Conservation (phyloP, 495 filamentous ascomycete species). For the Podospora pseudopauciseta region DNA sequence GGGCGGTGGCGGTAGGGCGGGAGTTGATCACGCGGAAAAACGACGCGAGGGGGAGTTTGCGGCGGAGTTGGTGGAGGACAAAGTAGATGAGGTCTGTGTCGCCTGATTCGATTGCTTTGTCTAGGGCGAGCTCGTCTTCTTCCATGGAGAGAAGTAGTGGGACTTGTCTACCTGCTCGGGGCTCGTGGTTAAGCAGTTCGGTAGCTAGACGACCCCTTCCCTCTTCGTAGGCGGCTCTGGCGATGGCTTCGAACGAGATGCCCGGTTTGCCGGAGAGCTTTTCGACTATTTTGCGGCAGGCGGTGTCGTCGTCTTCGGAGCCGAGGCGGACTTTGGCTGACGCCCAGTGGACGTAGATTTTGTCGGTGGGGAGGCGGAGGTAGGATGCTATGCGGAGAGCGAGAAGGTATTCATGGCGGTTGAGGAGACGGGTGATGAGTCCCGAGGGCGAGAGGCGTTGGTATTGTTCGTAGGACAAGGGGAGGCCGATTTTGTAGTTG, state of each 20-base stretch:
- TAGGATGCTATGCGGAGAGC: constrained; percentile 88
- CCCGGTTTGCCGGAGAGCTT: constrained; percentile 82
- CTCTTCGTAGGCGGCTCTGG: constrained; percentile 92
- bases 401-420: constrained; percentile 84
- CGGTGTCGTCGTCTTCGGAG: constrained; percentile 78
- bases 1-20: constrained; percentile 79
- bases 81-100: constrained; percentile 89
- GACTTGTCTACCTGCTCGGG: constrained; percentile 89
- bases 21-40: constrained; percentile 92
- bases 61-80: constrained; percentile 83
- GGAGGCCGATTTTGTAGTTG: constrained; percentile 85
- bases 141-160: constrained; percentile 93
- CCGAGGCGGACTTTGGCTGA: constrained; percentile 87
- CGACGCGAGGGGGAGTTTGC: constrained; percentile 80
- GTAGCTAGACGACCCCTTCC: constrained; percentile 83
- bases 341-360: constrained; percentile 95
- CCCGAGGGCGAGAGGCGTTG: constrained; percentile 83
- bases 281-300: constrained; percentile 82
- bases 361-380: constrained; percentile 78
- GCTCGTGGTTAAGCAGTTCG: constrained; percentile 86
- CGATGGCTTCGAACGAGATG: constrained; percentile 92
- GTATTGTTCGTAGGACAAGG: constrained; percentile 87
- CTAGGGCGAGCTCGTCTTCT: constrained; percentile 90
- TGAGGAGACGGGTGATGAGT: constrained; percentile 78
- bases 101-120: constrained; percentile 94